Evolutionary conservation across 257 asterid species (phyloP), one percentile per base, ranked within the genome.

Genomic region (Salvia splendens): DNA sequence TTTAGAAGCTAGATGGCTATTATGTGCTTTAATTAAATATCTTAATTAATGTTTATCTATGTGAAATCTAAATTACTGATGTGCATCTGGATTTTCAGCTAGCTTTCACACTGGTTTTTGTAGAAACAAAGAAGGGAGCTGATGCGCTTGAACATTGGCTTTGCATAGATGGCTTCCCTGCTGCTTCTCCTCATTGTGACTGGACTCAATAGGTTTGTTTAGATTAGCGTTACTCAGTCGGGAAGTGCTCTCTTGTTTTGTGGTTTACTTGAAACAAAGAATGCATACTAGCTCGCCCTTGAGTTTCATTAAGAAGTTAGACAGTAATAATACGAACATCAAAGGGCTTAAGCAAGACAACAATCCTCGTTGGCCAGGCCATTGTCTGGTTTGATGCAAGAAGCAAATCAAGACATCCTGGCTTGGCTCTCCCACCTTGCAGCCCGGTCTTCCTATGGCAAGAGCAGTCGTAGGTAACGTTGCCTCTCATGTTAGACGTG

Each of bases 121-220:
- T 87, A 73, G 92, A 87, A 84, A 87, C 95, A 5, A 87, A 87
- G 80, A 87, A 85, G 72, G 92, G 95, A 41, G 95, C 95, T 36
- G 92, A 87, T 79, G 72, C 95, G 4, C 84, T 87, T 60, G 95
- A 87, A 72, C 88, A 87, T 74, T 87, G 95, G 95, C 85, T 87
- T 61, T 83, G 82, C 74, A 65, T 80, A 42, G 85, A 87, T 71
- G 82, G 83, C 49, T 85, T 85, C 63, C 91, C 88, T 35, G 95
- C 91, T 71, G 71, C 89, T 61, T 80, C 91, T 41, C 85, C 85
- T 70, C 95, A 87, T 66, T 91, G 95, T 56, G 95, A 87, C 73
- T 73, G 95, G 76, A 83, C 87, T 16, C 92, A 85, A 65, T 91
- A 85, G 89, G 95, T 87, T 63, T 49, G 69, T 65, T 56, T 41